phyloP scores from a whole-genome alignment of 1,284 basidiomycete species.

The Malassezia sympodialis region DNA sequence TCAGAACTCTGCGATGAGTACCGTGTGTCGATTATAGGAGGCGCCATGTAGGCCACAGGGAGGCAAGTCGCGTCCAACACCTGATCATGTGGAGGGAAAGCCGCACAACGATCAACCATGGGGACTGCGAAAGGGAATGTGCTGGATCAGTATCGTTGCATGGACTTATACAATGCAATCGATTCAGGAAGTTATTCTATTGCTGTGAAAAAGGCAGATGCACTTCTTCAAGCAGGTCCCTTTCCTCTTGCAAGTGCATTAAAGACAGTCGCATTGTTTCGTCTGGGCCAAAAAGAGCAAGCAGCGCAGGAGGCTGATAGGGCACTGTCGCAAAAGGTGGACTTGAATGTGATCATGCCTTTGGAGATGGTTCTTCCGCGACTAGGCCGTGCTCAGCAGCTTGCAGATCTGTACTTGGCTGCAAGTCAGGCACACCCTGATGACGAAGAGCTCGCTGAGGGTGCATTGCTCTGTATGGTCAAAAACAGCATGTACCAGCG shows the following conservation, averaged over 20 bases:
- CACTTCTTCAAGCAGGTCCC: neutral
- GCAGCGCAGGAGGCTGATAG: neutral
- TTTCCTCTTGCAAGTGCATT: slow-evolving; percentile 12
- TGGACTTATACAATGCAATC: slow-evolving; percentile 12
- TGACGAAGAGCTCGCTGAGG: slow-evolving; percentile 10
- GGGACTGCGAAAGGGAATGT: slow-evolving; percentile 5
- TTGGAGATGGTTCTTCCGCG: slow-evolving; percentile 7
- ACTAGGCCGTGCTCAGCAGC: slow-evolving; percentile 1
- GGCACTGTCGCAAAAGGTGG: neutral
- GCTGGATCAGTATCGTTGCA: slow-evolving; percentile 16
- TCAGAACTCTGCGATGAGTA: neutral
- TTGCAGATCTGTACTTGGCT: slow-evolving; percentile 12
- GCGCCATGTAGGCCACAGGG: neutral
- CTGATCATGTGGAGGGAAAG: neutral
- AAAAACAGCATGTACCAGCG: slow-evolving; percentile 14
- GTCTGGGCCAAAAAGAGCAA: neutral
- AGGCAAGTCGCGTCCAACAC: neutral
- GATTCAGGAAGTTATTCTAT: slow-evolving; percentile 3
- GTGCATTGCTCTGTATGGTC: neutral
- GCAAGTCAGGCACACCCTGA: slow-evolving; percentile 10
- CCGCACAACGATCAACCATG: neutral
- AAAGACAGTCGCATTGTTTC: slow-evolving; percentile 7
- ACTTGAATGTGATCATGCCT: slow-evolving; percentile 5
- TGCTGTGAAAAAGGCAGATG: slow-evolving; percentile 11
- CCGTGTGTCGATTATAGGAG: neutral